Base-by-base conservation (phyloP, 2,329 filamentous ascomycete genomes). In the Ophiocordyceps unilateralis region DNA sequence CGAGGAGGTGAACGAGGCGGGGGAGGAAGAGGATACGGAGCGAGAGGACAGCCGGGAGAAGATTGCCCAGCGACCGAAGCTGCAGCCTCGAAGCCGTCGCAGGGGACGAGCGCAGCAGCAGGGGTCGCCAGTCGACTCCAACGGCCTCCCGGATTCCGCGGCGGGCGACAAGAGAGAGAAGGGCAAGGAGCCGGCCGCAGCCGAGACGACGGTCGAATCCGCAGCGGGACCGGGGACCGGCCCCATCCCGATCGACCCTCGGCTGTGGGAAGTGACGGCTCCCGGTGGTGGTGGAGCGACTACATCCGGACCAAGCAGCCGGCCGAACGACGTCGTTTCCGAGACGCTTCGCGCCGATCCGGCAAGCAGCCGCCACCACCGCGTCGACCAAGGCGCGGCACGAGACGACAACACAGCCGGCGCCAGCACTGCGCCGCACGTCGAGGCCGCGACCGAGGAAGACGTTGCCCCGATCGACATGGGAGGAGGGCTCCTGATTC, bases 401-500 rank as follows among this genome's bases (percentile, higher is more conserved):
- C 12, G 10, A 14, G 15, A 38, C 9, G 14, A 28, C 15, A 23
- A 10, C 3, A 9, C 23, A 17, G 30, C 30, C 30, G 30, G n/a
- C 30, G 15, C 12, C 24, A 26, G 24, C 24, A 7, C 19, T 3
- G 12, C 17, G 26, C 32, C 19, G 23, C 43, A 24, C 17, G 14
- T 9, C 14, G 23, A 22, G n/a, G 22, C 22, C 19, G n/a, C 32
- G 39, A 26, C 32, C 6, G 40, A 38, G 12, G 30, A 5, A 21
- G 9, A 28, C 20, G 34, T 39, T 42, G 40, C 40, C 14, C 41
- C 43, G 5, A 11, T 43, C 2, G 28, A 22, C 20, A n/a, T 46
- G 30, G 24, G 24, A 8, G 45, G 45, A 17, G 43, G 45, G 38
- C 43, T 46, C 12, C 12, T 43, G 3, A 8, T 45, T 12, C 46